Conservation (phyloP, 345 rosid species). For the Populus tremula region DNA sequence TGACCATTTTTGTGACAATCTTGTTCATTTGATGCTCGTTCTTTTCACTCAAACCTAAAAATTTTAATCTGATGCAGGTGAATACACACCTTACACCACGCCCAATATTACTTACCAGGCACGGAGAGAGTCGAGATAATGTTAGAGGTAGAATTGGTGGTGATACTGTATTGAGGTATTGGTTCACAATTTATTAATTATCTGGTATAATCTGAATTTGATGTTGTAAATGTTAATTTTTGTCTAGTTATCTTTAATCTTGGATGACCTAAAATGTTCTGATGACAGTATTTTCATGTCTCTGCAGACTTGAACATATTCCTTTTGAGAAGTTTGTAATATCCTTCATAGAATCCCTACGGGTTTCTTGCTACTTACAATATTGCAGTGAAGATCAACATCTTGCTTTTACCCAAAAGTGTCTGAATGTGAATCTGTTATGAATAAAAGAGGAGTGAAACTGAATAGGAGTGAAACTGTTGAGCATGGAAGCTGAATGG, state of each 20-base stretch:
- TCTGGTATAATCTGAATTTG: not conserved
- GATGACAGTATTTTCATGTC: not conserved
- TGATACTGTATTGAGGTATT: slow-evolving; percentile 77
- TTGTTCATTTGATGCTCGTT: slow-evolving; percentile 3
- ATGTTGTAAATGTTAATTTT: not conserved
- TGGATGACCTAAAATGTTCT: not conserved
- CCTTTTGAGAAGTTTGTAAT: not conserved
- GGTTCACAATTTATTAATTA: not conserved
- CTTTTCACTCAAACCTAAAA: not conserved
- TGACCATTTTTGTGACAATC: not conserved
- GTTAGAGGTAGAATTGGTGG: slow-evolving; percentile 99
- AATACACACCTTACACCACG: slow-evolving; percentile 98
- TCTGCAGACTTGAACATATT: not conserved
- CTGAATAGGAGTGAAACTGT: not conserved
- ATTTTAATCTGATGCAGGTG: slow-evolving; percentile 52
- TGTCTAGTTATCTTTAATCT: not conserved
- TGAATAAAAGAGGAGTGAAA: not conserved
- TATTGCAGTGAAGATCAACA: not conserved
- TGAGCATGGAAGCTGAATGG: not conserved
- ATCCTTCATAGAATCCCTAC: not conserved
- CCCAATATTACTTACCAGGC: slow-evolving; percentile 95
- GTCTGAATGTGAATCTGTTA: not conserved
- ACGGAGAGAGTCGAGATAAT: slow-evolving; percentile 95
- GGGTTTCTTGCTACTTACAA: not conserved
- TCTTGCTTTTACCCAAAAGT: not conserved